Percentiles rank a stretch among this genome's conserved stretches.
phyloP scores from a whole-genome alignment of 179 eudicot species.

The Corrigiola litoralis region DNA sequence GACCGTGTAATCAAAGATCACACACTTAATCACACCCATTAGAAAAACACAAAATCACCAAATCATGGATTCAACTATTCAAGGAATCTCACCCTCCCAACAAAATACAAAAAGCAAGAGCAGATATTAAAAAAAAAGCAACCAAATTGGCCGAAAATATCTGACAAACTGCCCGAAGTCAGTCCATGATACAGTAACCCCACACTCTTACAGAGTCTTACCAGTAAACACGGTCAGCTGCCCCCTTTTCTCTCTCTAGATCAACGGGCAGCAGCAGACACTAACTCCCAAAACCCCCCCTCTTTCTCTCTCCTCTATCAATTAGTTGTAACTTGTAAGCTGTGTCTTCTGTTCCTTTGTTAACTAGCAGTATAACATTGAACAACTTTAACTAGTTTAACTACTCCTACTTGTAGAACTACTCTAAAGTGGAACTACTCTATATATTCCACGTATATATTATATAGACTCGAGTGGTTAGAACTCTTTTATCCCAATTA shows the following conservation, averaged over 20 bases:
- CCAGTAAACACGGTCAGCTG: slow-evolving; percentile 17
- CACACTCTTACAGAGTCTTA: neutral
- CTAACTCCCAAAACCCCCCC: slow-evolving; percentile 1
- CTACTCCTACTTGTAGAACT: too few relatives aligned
- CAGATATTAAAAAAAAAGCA: neutral
- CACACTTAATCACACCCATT: neutral
- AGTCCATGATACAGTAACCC: too few relatives aligned
- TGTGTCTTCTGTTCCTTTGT: too few relatives aligned
- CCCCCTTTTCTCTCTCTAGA: slow-evolving; percentile 17
- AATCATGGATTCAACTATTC: neutral
- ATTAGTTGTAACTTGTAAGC: too few relatives aligned
- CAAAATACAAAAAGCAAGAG: too few relatives aligned
- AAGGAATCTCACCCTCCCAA: slow-evolving; percentile 20
- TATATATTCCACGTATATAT: too few relatives aligned
- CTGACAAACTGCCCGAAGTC: slow-evolving; percentile 27
- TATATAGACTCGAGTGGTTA: too few relatives aligned
- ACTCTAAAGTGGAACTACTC: slow-evolving; percentile 1
- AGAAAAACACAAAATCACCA: neutral
- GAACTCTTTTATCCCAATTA: too few relatives aligned
- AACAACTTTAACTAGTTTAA: too few relatives aligned
- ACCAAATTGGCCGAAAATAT: slow-evolving; percentile 26
- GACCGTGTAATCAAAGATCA: neutral
- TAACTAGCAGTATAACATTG: too few relatives aligned
- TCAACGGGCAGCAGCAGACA: slow-evolving; percentile 24
- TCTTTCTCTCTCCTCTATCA: too few relatives aligned